phyloP scores from a whole-genome alignment of 2,329 filamentous ascomycete genomes.

The Aspergillus texensis region DNA sequence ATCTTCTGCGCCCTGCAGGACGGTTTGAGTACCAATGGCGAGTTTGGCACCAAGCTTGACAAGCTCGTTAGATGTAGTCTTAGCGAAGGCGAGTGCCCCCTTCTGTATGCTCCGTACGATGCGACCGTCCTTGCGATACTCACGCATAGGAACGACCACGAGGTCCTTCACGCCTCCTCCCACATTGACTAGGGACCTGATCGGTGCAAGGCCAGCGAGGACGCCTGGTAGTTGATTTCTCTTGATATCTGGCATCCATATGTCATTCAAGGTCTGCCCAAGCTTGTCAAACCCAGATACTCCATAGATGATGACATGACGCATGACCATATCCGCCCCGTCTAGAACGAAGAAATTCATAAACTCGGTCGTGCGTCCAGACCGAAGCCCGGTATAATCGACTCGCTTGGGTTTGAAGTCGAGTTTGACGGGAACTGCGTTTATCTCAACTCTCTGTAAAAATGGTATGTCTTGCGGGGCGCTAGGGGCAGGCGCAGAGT shows the following conservation, averaged over 20 bases:
- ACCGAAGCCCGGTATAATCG: constrained; percentile 88
- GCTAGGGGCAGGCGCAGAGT: constrained; percentile 54
- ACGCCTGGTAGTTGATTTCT: constrained; percentile 86
- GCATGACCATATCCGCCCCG: constrained; percentile 79
- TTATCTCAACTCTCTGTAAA: constrained; percentile 85
- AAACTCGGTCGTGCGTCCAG: constrained; percentile 93
- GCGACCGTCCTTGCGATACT: constrained; percentile 92
- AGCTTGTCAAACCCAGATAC: constrained; percentile 87
- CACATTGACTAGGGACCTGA: constrained; percentile 89
- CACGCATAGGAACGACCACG: constrained; percentile 83
- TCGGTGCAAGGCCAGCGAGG: constrained; percentile 82
- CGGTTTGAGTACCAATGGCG: constrained; percentile 91
- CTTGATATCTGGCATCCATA: constrained; percentile 95
- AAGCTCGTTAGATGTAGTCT: constrained; percentile 91
- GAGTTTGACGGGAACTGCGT: constrained; percentile 78
- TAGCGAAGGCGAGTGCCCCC: constrained; percentile 85
- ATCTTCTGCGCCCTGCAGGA: constrained; percentile 84
- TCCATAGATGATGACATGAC: constrained; percentile 90
- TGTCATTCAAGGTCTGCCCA: constrained; percentile 86
- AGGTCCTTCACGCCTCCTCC: constrained; percentile 84
- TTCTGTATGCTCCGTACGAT: constrained; percentile 90
- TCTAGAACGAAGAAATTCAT: constrained; percentile 98
- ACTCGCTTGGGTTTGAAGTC: constrained; percentile 99
- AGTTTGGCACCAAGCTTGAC: constrained; percentile 92
- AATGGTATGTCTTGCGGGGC: constrained; percentile 77